Base-by-base conservation (phyloP, 805 yeast species). In the Kazachstania taianensis region DNA sequence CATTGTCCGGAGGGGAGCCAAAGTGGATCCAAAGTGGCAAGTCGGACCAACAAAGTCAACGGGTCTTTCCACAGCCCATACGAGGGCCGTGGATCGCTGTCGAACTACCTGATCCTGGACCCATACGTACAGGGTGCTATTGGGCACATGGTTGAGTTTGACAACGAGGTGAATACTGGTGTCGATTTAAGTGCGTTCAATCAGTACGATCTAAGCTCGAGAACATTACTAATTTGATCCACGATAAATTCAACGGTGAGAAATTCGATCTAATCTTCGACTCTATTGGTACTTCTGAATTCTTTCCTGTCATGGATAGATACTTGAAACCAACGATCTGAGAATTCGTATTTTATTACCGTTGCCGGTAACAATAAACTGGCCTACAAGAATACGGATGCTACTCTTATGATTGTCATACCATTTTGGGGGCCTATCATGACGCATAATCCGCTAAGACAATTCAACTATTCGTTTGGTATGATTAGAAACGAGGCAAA, bases 211-310 rank as follows among this genome's bases (percentile, higher is more conserved):
- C 60, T n/a, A n/a, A 65, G 30, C 67, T 67, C 22, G 57, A 51
- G 27, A 52, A 60, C 24, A 58, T 61, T 1, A 55, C 62, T 26
- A 66, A 66, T n/a, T n/a, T n/a, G 33, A 48, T 64, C 38, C 45
- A 55, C 37, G 34, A 49, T 32, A 35, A 65, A 45, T 33, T 59
- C 17, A 46, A 49, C 18, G 43, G 49, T 15, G 66, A 69, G 33
- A 62, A 68, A 41, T 81, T 75, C 46, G 84, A 80, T 49, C 50
- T 70, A 8, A 72, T 81, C 30, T 51, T 75, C 20, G 94, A 83
- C 58, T 67, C 78, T 37, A 73, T 72, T 34, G 87, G 94, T 27
- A 72, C 70, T 37, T 52, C 52, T 18, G 72, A 68, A 14, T 66
- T 77, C 16, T 63, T 74, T 36, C 52, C 62, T 3, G 53, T 65